Conservation (phyloP, 306 rosid genomes). For the Elaeagnus macrophylla region DNA sequence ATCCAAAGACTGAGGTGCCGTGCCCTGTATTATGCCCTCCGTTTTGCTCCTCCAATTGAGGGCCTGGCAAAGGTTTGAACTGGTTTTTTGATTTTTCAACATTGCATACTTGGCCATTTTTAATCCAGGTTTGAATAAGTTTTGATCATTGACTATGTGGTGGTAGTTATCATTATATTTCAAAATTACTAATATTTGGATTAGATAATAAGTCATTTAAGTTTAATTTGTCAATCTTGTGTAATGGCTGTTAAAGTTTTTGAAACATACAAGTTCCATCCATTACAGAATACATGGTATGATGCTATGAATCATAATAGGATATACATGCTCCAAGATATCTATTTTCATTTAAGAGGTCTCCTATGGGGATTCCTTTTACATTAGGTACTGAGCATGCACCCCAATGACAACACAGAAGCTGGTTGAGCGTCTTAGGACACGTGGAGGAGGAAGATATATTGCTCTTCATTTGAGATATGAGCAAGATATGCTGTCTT, state of each 20-base stretch:
- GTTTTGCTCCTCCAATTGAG: slow-evolving; percentile 75
- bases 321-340: slow-evolving; percentile 20
- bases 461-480: slow-evolving; percentile 92
- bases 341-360: slow-evolving; percentile 76
- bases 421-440: slow-evolving; percentile 89
- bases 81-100: slow-evolving; percentile 1
- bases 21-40: slow-evolving; percentile 75
- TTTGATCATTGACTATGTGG: neutral
- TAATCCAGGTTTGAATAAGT: neutral
- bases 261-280: neutral
- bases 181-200: no score
- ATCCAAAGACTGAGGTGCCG: slow-evolving; percentile 90
- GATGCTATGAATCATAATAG: slow-evolving; percentile 19
- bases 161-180: no score
- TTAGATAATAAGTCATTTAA: no score
- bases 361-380: slow-evolving; percentile 80
- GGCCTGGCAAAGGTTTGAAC: slow-evolving; percentile 75
- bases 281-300: neutral
- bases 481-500: slow-evolving; percentile 93
- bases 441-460: slow-evolving; percentile 70
- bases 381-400: slow-evolving; percentile 96
- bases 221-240: neutral
- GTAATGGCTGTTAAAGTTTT: neutral
- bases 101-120: neutral
- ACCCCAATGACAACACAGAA: slow-evolving; percentile 89